These are phyloP conservation scores for Karstenula rhodostoma DNA, from an alignment of 2,329 filamentous ascomycete genomes.

Conservation along the genomic window DNA sequence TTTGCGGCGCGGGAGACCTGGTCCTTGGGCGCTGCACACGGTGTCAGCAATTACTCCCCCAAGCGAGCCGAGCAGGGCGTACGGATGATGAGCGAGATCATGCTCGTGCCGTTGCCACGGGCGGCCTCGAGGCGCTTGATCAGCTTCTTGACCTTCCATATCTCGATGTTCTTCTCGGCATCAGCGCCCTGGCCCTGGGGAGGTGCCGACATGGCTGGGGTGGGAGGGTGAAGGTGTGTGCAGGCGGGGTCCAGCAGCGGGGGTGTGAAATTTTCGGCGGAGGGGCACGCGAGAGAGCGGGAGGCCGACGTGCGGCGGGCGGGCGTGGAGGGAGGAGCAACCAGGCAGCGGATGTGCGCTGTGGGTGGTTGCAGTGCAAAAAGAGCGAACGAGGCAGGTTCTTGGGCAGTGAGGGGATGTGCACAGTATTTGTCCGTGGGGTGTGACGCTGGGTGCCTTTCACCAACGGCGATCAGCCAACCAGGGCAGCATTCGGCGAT, in stretches of 20 bases:
- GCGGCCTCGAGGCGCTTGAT: constrained; percentile 98
- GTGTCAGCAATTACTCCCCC: constrained; percentile 23
- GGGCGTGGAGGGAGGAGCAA: constrained; percentile 16
- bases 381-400: constrained; percentile 1
- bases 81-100: constrained; percentile 99
- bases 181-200: constrained; percentile 74
- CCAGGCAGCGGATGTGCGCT: constrained; percentile 18
- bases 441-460: constrained; percentile 12
- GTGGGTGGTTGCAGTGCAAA: constrained; percentile 6
- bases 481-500: background rate
- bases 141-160: constrained; percentile 99
- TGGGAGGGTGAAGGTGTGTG: constrained; percentile 12
- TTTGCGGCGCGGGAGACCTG: constrained; percentile 95
- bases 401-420: constrained; percentile 16
- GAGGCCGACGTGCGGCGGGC: constrained; percentile 27
- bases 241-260: constrained; percentile 19
- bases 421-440: constrained; percentile 23
- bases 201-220: constrained; percentile 25
- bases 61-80: constrained; percentile 50
- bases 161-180: constrained; percentile 95
- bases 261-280: constrained; percentile 25
- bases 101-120: constrained; percentile 97
- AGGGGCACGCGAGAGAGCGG: constrained; percentile 20
- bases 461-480: background rate
- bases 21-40: constrained; percentile 84